Conservation (phyloP, 441 rosid species). For the Pelargonium fulgidum region DNA sequence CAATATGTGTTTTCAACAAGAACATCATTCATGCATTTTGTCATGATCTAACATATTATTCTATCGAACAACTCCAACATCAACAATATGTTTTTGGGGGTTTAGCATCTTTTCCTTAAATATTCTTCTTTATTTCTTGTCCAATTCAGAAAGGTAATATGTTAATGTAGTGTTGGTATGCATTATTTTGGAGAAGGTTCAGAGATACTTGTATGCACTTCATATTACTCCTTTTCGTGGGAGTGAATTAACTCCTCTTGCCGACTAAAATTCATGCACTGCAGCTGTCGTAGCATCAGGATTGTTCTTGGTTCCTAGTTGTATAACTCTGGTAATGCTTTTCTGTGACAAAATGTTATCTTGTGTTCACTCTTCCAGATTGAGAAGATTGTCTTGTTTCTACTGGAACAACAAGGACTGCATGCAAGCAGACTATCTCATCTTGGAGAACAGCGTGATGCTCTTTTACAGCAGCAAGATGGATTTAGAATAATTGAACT, state of each 20-base stretch:
- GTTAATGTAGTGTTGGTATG: background rate
- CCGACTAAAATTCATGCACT: background rate
- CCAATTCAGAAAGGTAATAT: background rate
- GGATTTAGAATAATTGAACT: slow-evolving; percentile 28
- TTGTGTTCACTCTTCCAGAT: slow-evolving; percentile 28
- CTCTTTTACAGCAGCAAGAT: slow-evolving; percentile 26
- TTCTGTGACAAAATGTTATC: slow-evolving; percentile 2
- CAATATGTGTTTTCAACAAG: background rate
- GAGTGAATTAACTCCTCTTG: background rate
- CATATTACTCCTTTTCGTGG: no score
- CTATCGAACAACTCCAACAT: background rate
- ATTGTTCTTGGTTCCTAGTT: background rate
- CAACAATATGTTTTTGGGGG: background rate
- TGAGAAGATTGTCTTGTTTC: slow-evolving; percentile 43
- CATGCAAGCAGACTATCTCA: slow-evolving; percentile 35
- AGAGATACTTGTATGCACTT: no score
- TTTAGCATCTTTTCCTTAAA: background rate
- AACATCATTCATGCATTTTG: background rate
- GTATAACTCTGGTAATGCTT: background rate
- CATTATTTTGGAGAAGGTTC: background rate
- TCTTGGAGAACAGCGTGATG: slow-evolving; percentile 33
- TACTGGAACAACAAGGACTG: slow-evolving; percentile 47
- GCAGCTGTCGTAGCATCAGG: background rate
- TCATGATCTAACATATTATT: background rate
- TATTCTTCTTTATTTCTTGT: background rate